Evolutionary conservation across 805 yeast genomes (phyloP), one percentile per base, ranked within the genome.

Genomic region (Pichia eremophila): DNA sequence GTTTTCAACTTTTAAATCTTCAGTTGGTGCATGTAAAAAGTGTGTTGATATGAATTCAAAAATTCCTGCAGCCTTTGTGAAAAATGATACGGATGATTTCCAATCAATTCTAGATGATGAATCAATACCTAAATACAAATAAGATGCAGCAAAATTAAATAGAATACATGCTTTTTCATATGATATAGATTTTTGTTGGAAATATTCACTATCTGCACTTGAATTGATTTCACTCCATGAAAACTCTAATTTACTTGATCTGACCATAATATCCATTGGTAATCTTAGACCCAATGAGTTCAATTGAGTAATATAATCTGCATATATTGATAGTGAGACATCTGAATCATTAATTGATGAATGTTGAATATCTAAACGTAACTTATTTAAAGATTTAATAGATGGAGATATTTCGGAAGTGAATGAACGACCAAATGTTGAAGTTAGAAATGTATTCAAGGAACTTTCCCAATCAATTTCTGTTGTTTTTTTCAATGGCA

Each of bases 131-230:
- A 36, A 75, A 66, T 47, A 74, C 69, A 84, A 74, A 49, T 82
- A 65, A 2, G 81, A 57, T 0, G 86, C 73, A 1, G 81, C 96
- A 45, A 90, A 65, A 58, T 90, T 90, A 72, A 82, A 91, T 46
- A 93, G 70, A 2, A 83, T 68, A 27, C 85, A 77, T 0, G 96
- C 96, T 66, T 91, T 91, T 59, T 91, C 99, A 60, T 86, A 89
- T 0, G 96, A 88, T 40, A 86, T 58, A 0, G 96, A 83, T 57
- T 76, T 77, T 60, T 90, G 96, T n/a, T 83, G 70, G 50, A 74
- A 74, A 14, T 72, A 65, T 14, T 29, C 18, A 8, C 31, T 7
- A 1, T 70, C 65, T 4, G 68, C 54, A 28, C 32, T 40, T n/a
- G n/a, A 19, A 8, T 68, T 67, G 58, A 93, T 83, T 60, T 90